These are phyloP conservation scores for Nannizziopsis arthrosporioides DNA, from an alignment of 2,329 filamentous ascomycete species.

Conservation along the genomic window DNA sequence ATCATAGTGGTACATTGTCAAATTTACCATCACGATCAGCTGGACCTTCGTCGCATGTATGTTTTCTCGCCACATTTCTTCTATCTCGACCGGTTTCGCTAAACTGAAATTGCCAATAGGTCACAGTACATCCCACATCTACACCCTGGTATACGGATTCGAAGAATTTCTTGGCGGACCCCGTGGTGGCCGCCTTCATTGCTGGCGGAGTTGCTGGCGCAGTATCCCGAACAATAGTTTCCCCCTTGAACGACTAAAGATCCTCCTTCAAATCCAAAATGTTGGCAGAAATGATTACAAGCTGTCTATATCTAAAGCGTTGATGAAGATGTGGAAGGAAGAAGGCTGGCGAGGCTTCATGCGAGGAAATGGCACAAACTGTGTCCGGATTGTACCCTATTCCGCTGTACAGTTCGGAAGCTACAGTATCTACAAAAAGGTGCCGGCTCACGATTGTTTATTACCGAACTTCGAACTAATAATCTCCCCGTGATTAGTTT, in stretches of 20 bases:
- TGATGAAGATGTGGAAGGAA: slow-evolving; percentile 91
- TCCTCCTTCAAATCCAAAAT: slow-evolving; percentile 93
- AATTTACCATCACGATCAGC: slow-evolving; percentile 2
- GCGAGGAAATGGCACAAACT: slow-evolving; percentile 96
- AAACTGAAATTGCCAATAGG: background rate
- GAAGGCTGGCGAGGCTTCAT: slow-evolving; percentile 97
- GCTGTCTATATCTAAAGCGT: slow-evolving; percentile 74
- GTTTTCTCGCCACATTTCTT: background rate
- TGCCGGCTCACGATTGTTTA: slow-evolving; percentile 31
- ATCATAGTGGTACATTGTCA: background rate
- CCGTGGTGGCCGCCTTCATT: slow-evolving; percentile 81
- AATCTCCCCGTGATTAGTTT: slow-evolving; percentile 12
- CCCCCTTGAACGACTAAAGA: slow-evolving; percentile 93
- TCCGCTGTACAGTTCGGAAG: slow-evolving; percentile 96
- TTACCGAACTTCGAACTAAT: background rate
- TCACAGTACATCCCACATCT: background rate
- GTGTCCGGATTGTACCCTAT: slow-evolving; percentile 94
- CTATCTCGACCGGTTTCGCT: background rate
- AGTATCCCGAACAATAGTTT: slow-evolving; percentile 95
- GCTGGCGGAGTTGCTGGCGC: slow-evolving; percentile 89
- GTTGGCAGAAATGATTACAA: slow-evolving; percentile 86
- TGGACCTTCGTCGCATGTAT: background rate
- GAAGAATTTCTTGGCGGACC: slow-evolving; percentile 51
- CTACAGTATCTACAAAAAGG: slow-evolving; percentile 93
- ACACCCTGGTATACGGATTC: slow-evolving; percentile 11